These are phyloP conservation scores for Barbatosphaeria neglecta DNA, from an alignment of 495 filamentous ascomycete species.

Conservation along the genomic window DNA sequence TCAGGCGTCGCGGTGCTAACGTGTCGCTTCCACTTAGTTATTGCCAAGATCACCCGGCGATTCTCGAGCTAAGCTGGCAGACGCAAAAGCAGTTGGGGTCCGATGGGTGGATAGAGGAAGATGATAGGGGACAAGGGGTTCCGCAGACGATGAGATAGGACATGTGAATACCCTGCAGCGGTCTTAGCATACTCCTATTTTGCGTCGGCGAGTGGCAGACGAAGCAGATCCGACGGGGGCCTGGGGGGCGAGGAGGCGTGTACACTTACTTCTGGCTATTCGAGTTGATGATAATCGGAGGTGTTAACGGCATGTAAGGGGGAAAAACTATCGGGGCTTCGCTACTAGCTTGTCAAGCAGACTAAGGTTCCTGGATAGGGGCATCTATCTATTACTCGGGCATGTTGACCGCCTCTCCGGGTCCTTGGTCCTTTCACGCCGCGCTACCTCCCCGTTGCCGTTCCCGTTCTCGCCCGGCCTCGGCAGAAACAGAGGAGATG, in stretches of 20 bases:
- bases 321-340: not conserved
- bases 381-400: too few species aligned
- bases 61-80: slow-evolving; percentile 53
- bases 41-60: slow-evolving; percentile 88
- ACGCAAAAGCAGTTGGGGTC: too few species aligned
- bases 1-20: not conserved
- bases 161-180: not conserved
- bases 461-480: too few species aligned
- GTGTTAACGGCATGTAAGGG: not conserved
- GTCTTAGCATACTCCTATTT: not conserved
- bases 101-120: not conserved
- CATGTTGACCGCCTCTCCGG: too few species aligned
- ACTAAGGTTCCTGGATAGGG: not conserved
- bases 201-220: not conserved
- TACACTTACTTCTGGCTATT: too few species aligned
- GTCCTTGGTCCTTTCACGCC: too few species aligned
- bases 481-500: too few species aligned
- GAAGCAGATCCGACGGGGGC: not conserved
- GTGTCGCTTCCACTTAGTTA: slow-evolving; percentile 48
- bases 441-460: not conserved
- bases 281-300: not conserved
- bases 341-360: not conserved
- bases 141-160: not conserved
- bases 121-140: not conserved
- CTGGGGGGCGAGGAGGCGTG: not conserved